Evolutionary conservation across 2,329 filamentous ascomycete genomes (phyloP), one percentile per base, ranked within the genome.

Genomic region (Aspergillus sp.): DNA sequence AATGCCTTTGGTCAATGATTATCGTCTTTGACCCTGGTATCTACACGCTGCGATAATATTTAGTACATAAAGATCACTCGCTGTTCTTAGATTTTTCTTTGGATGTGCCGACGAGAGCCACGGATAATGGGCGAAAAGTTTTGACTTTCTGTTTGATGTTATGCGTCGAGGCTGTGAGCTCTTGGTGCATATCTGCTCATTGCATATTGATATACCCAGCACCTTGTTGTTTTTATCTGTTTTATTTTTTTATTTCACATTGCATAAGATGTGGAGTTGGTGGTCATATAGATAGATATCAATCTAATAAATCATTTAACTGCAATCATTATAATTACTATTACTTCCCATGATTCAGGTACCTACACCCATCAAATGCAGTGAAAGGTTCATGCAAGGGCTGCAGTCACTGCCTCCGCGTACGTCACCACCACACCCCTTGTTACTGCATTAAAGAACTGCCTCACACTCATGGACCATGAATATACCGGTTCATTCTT

Each of bases 1-100:
- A 9, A 60, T 60, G 46, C 49, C 32, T 19, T 20, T 42, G 40
- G 17, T 13, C 40, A 4, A 42, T 13, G 40, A 42, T 42, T 42
- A 24, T 42, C 3, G 17, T 42, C 40, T 22, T 43, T 24, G 9
- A n/a, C 26, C 24, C 22, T 32, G 22, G 20, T 26, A 13, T 17
- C 22, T 13, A 47, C 14, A 38, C 20, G n/a, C 3, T 20, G 14
- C 14, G 40, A 19, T 42, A 42, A 42, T 42, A 8, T 42, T 19
- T 42, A 42, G 40, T 42, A 9, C 17, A n/a, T 42, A 22, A 43
- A 14, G 14, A 20, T 43, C 35, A 22, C 45, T 52, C 46, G 38
- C 17, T 42, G 14, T 47, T 45, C n/a, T 26, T 42, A 4, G 40
- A 22, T 24, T 17, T 19, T 20, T 22, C 16, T 19, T 42, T 22